Evolutionary conservation across 164 flowering plant species (phyloP), one percentile per base, ranked within the genome.

Genomic region (Litsea cubeba): DNA sequence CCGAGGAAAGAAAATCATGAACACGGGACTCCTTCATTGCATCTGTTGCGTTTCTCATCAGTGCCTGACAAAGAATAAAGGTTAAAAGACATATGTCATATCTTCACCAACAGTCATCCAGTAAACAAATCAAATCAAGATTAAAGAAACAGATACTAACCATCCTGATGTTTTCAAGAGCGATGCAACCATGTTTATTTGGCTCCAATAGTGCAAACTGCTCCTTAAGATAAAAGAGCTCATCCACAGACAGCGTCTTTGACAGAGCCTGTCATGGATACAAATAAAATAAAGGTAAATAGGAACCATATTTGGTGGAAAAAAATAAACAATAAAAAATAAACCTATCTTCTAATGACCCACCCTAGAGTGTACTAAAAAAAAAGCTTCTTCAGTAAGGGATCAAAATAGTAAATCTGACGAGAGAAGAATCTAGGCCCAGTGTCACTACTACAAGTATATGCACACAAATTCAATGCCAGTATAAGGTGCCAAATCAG

Each of bases 11-110:
- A 79, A 84, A 85, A 76, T 95, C 98, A 73, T 81, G 86, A 73
- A 89, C 71, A 1, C 89, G 91, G 25, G 98, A 93, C 71, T 95
- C 99, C 80, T 95, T 95, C 96, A 95, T 93, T 69, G 96, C 96
- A 81, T 91, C 95, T 11, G 98, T 95, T 58, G 93, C 86, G 79
- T 87, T 81, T 84, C 85, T 89, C 87, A 81, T 78, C 80, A 95
- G 73, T 24, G 89, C 98, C 99, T 95, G 87, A 54, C 20, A 65
- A 80, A 69, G 77, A 69, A 32, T 81, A 72, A 23, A 2, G 57
- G 23, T 26, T 5, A 50, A 17, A 25, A 24, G 20, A 67, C 67
- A 49, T 49, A 30, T 35, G 46, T 54, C 60, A 54, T 54, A 65
- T 28, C 49, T 20, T 22, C 5, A 25, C 28, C 63, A 62, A 50